phyloP scores from a whole-genome alignment of 257 asterid species.

The Solanum paucissectum region DNA sequence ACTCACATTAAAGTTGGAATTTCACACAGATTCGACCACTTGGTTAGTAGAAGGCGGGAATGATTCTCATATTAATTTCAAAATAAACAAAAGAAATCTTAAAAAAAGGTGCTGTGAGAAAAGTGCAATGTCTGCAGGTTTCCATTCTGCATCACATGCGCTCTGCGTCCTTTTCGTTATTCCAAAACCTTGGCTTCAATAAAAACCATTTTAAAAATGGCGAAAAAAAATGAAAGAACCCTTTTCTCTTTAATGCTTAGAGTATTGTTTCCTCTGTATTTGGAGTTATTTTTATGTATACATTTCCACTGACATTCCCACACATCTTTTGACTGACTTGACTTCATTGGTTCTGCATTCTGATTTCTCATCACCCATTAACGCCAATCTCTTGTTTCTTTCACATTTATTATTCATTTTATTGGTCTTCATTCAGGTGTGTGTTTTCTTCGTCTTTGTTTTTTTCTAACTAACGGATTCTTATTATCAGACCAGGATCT shows the following conservation, averaged over 20 bases:
- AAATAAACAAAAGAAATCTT: conserved; percentile 8
- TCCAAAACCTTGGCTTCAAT: neutral
- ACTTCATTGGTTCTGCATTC: neutral
- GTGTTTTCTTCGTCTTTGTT: neutral
- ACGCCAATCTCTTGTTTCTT: neutral
- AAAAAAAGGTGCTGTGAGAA: neutral
- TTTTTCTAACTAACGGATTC: neutral
- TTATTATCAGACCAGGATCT: neutral
- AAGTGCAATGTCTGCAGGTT: neutral
- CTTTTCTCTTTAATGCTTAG: neutral
- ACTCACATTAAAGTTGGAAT: neutral
- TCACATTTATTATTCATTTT: neutral
- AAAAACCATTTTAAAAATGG: neutral
- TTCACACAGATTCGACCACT: neutral
- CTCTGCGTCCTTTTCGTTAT: conserved; percentile 3
- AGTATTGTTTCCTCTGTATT: neutral
- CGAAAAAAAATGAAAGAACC: neutral
- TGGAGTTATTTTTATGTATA: neutral
- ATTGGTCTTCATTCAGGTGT: neutral
- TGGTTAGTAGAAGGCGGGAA: conserved; percentile 27
- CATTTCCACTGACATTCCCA: conserved; percentile 5
- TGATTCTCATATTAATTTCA: conserved; percentile 16
- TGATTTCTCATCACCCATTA: conserved; percentile 12
- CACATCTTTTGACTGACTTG: conserved; percentile 19
- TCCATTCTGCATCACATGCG: conserved; percentile 42